Percentiles rank a stretch among this genome's conserved stretches.
These are phyloP conservation scores for Trypanosoma theileri DNA, from an alignment of 208 protist species.

Conservation along the genomic window DNA sequence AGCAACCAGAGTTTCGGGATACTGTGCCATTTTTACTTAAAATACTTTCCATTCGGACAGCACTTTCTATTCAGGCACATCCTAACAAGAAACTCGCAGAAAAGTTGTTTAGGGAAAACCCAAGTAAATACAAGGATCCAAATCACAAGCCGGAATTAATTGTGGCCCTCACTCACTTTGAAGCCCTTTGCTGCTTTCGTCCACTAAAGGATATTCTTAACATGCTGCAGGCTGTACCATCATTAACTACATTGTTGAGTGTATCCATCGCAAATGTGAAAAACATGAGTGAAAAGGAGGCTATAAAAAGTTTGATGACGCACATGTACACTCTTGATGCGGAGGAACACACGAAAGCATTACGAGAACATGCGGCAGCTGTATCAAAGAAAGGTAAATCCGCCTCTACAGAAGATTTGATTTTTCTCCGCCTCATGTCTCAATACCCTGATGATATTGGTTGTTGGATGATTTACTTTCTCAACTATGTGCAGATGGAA, in stretches of 20 bases:
- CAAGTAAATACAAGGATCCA: conserved; percentile 96
- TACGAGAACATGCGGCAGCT: conserved; percentile 55
- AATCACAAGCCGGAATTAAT: conserved; percentile 99
- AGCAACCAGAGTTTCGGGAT: conserved; percentile 52
- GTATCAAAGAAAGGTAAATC: conserved; percentile 31
- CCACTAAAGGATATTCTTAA: conserved; percentile 74
- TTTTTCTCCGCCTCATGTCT: conserved; percentile 80
- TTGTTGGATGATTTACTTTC: conserved; percentile 97
- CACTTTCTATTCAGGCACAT: conserved; percentile 98
- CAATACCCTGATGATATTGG: conserved; percentile 98
- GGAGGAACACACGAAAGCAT: conserved; percentile 35
- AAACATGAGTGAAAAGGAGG: conserved; percentile 47
- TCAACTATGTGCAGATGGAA: conserved; percentile 94
- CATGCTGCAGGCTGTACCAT: conserved; percentile 61
- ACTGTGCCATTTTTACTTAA: conserved; percentile 97
- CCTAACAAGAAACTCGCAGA: conserved; percentile 94
- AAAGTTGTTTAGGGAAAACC: conserved; percentile 82
- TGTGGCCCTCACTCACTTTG: conserved; percentile 92
- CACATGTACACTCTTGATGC: conserved; percentile 58
- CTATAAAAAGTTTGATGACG: conserved; percentile 64
- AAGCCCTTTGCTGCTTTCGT: conserved; percentile 97
- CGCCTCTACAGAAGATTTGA: conserved; percentile 58
- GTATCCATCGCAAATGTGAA: conserved; percentile 19
- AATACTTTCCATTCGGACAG: conserved; percentile 93
- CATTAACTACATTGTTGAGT: conserved; percentile 36